A percentile compares a stretch with the other conserved stretches of the same genome.
These are phyloP conservation scores for Penicillium odoratum DNA, from an alignment of 495 filamentous ascomycete genomes.

Conservation along the genomic window DNA sequence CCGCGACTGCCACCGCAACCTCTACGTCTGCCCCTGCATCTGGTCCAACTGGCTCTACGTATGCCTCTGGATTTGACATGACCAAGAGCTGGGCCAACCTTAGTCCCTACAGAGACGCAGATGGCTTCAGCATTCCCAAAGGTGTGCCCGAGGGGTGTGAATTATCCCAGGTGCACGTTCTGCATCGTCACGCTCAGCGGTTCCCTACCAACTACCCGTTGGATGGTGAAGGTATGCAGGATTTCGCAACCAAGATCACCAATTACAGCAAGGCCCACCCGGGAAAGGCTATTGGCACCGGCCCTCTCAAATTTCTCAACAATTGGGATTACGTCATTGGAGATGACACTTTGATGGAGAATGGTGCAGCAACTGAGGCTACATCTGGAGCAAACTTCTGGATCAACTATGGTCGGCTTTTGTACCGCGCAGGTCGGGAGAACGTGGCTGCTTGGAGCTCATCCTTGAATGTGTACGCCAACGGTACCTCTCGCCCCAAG, in stretches of 20 bases:
- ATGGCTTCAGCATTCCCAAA: slow-evolving; percentile 41
- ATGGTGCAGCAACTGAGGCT: slow-evolving; percentile 53
- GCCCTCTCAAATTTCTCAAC: slow-evolving; percentile 51
- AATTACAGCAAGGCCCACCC: slow-evolving; percentile 4
- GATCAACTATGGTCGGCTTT: slow-evolving; percentile 51
- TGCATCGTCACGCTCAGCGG: slow-evolving; percentile 56
- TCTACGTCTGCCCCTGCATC: not conserved
- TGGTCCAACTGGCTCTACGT: slow-evolving; percentile 29
- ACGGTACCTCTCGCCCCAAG: slow-evolving; percentile 46
- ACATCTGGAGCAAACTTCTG: slow-evolving; percentile 50
- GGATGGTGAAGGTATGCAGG: slow-evolving; percentile 49
- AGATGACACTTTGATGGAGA: slow-evolving; percentile 42
- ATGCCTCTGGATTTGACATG: slow-evolving; percentile 39
- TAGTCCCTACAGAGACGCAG: slow-evolving; percentile 45
- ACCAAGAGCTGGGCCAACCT: slow-evolving; percentile 47
- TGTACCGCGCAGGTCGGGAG: slow-evolving; percentile 47
- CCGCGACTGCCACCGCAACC: not conserved
- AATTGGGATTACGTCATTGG: slow-evolving; percentile 49
- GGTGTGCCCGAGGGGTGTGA: slow-evolving; percentile 54
- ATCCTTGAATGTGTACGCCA: slow-evolving; percentile 41
- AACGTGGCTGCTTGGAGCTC: slow-evolving; percentile 41
- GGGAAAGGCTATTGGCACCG: slow-evolving; percentile 31
- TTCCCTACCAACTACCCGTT: slow-evolving; percentile 42
- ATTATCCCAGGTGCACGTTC: slow-evolving; percentile 49
- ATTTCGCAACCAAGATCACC: slow-evolving; percentile 45